phyloP scores from a whole-genome alignment of 1,139 yeast species.

The Candida glucosophila region DNA sequence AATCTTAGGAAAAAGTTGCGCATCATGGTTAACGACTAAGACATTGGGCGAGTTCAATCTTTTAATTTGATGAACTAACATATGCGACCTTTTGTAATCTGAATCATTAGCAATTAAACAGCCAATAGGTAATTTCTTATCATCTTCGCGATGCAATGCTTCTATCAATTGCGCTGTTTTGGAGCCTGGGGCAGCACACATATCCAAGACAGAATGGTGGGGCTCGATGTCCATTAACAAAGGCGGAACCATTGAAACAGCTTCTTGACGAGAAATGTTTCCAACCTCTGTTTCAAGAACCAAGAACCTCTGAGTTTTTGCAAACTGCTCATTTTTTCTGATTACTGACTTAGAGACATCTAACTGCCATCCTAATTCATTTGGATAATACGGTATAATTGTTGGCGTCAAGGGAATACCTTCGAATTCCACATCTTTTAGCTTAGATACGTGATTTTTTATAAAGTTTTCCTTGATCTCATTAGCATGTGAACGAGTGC shows the following conservation, averaged over 20 bases:
- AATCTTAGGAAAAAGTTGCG: slow-evolving; percentile 88
- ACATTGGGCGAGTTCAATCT: slow-evolving; percentile 89
- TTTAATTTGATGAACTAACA: slow-evolving; percentile 97
- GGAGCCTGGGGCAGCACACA: slow-evolving; percentile 99
- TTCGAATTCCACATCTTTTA: slow-evolving; percentile 50
- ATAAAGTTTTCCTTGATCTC: slow-evolving; percentile 57
- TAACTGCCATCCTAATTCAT: slow-evolving; percentile 84
- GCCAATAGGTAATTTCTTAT: slow-evolving; percentile 51
- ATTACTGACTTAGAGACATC: slow-evolving; percentile 87
- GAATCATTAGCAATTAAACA: slow-evolving; percentile 94
- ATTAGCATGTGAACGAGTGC: slow-evolving; percentile 65
- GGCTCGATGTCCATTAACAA: slow-evolving; percentile 84
- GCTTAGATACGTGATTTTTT: slow-evolving; percentile 49
- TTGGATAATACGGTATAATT: slow-evolving; percentile 79
- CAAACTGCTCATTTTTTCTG: slow-evolving; percentile 77
- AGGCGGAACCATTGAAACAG: slow-evolving; percentile 99
- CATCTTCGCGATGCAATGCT: slow-evolving; percentile 66
- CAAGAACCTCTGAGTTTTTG: slow-evolving; percentile 82
- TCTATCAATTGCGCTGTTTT: slow-evolving; percentile 96
- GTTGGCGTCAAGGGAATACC: slow-evolving; percentile 54
- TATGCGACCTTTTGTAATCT: slow-evolving; percentile 90
- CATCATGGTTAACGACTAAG: slow-evolving; percentile 96
- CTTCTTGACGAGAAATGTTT: slow-evolving; percentile 94
- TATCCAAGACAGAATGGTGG: slow-evolving; percentile 84
- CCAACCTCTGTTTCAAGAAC: slow-evolving; percentile 97